Base-by-base conservation (phyloP, 495 filamentous ascomycete species). In the Neurospora intermedia region DNA sequence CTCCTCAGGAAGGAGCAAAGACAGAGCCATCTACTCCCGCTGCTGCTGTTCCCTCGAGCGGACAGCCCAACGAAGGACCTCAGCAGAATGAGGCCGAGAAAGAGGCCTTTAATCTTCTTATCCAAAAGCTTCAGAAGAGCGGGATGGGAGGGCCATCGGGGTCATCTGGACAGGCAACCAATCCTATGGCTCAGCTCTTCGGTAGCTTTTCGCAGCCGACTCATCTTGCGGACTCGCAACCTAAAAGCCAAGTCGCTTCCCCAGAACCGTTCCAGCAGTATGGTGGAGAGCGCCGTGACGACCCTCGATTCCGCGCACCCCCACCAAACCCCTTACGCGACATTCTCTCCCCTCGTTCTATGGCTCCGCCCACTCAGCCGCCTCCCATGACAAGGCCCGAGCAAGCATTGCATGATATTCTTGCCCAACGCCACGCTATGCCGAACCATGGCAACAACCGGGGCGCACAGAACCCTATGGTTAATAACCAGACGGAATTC, bases 41-140 rank as follows among this genome's bases (percentile, higher is more conserved):
- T 62, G 74, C 81, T 40, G 74, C 66, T 43, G 73, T 74, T 15
- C 77, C 80, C 38, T 27, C 20, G 18, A 43, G 66, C 45, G 45
- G 71, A 42, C 48, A 20, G 8, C 23, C 70, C 0, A 39, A 31
- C 10, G 73, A 74, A 15, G 43, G 31, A 35, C 75, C 83, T 9
- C 74, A 84, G 43, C 84, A 87, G n/a, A 86, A 86, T 43, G 86
- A 86, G 73, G 90, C 92, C 31, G 95, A 99, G 74, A 94, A 93
- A 81, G 90, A 93, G 83, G 96, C 93, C 1, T 99, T 99, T 79
- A 91, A 95, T 73, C 89, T 90, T 66, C 91, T 99, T 48, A 82
- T 99, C 42, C 88, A 92, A 74, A 96, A 98, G 87, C 88, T 99
- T 45, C 83, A 88, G 70, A 69, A 78, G 78, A 75, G 82, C 77